Evolutionary conservation across 768 basidiomycete genomes (phyloP).

Genomic region (Pulveroboletus sp.): DNA sequence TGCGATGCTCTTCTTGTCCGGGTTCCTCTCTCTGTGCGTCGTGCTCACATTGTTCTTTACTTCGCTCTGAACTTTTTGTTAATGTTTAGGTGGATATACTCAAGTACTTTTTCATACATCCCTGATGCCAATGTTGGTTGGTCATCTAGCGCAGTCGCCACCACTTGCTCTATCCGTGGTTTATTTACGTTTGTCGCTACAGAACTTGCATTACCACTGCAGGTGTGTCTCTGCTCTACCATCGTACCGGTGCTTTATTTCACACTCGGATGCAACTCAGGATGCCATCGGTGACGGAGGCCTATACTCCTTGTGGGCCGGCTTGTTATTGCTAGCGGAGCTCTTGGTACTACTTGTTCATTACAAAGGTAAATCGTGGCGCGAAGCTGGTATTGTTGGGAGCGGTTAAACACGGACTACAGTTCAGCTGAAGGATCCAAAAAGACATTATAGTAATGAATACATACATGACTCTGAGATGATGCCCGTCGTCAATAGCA

Average conservation of each 20-base stretch:
- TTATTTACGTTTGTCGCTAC: constrained; percentile 60
- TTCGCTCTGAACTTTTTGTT: no score
- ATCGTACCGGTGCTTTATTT: background rate
- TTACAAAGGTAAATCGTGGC: constrained; percentile 44
- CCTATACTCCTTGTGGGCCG: constrained; percentile 65
- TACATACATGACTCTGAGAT: no score
- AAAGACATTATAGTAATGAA: no score
- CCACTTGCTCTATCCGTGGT: constrained; percentile 75
- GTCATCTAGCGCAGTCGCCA: constrained; percentile 71
- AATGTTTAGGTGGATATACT: constrained; percentile 50
- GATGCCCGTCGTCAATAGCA: no score
- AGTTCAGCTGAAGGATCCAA: no score
- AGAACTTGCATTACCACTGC: constrained; percentile 73
- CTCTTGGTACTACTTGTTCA: constrained; percentile 47
- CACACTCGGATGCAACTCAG: constrained; percentile 28
- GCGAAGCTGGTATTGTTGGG: no score
- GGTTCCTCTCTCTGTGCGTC: no score
- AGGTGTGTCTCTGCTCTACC: constrained; percentile 26
- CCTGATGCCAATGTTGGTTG: constrained; percentile 83
- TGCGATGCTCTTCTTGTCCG: no score
- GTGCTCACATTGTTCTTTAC: no score
- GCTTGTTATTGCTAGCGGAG: constrained; percentile 51
- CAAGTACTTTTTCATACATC: constrained; percentile 75
- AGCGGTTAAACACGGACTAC: no score
- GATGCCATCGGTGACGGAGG: constrained; percentile 76